A percentile compares a stretch with the other conserved stretches of the same genome.
Conservation (phyloP, 2,329 filamentous ascomycete species). For the Monosporascus ibericus region DNA sequence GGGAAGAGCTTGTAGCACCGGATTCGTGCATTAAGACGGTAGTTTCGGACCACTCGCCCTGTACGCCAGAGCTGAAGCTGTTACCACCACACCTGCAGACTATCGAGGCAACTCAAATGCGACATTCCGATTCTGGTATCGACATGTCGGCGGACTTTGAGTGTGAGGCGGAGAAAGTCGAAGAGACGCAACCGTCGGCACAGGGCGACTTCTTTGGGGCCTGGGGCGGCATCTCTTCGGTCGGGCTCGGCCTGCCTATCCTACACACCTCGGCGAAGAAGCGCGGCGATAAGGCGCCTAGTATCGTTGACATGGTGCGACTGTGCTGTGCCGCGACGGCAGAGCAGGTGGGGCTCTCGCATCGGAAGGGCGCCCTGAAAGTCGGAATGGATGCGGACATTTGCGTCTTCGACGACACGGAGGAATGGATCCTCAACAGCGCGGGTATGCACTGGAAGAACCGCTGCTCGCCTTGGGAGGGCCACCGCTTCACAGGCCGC, state of each 20-base stretch:
- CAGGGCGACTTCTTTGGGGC: slow-evolving; percentile 87
- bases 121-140: slow-evolving; percentile 47
- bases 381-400: slow-evolving; percentile 86
- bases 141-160: slow-evolving; percentile 36
- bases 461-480: slow-evolving; percentile 86
- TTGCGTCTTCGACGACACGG: slow-evolving; percentile 84
- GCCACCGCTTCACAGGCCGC: slow-evolving; percentile 68
- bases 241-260: slow-evolving; percentile 87
- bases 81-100: slow-evolving; percentile 64
- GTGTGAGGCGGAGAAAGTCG: slow-evolving; percentile 27
- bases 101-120: slow-evolving; percentile 30
- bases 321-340: slow-evolving; percentile 86
- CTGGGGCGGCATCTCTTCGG: slow-evolving; percentile 93
- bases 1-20: slow-evolving; percentile 66
- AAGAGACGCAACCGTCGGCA: slow-evolving; percentile 32
- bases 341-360: slow-evolving; percentile 75
- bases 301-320: slow-evolving; percentile 72
- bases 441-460: slow-evolving; percentile 93
- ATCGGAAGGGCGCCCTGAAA: slow-evolving; percentile 73
- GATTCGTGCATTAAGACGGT: slow-evolving; percentile 86
- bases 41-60: slow-evolving; percentile 93
- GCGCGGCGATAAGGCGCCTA: slow-evolving; percentile 43
- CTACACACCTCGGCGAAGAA: slow-evolving; percentile 71
- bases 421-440: slow-evolving; percentile 65
- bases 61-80: slow-evolving; percentile 89